A percentile compares a stretch with the other conserved stretches of the same genome.
phyloP scores from a whole-genome alignment of 192 early-diverging fungal species.

The Oehlia diaphana region DNA sequence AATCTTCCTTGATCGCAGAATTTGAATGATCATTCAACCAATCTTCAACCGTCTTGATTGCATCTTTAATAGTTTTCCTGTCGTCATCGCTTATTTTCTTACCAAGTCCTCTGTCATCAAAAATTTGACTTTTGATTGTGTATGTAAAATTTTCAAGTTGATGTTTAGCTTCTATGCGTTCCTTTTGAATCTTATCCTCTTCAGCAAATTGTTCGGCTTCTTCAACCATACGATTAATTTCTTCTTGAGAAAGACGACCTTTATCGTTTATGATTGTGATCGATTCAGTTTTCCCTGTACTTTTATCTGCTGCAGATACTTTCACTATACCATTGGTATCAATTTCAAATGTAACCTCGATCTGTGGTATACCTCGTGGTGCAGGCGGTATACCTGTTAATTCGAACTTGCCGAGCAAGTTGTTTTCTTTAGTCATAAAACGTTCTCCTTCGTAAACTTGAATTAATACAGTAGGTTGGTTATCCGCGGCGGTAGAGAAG shows the following conservation, averaged over 20 bases:
- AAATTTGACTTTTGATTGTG: constrained; percentile 83
- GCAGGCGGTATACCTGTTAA: constrained; percentile 92
- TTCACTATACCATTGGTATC: constrained; percentile 93
- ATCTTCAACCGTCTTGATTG: constrained; percentile 61
- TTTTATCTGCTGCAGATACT: constrained; percentile 94
- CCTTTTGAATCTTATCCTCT: constrained; percentile 82
- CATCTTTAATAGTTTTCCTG: constrained; percentile 84
- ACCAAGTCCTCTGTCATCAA: constrained; percentile 81
- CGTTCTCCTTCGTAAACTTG: constrained; percentile 98
- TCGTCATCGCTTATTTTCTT: constrained; percentile 85
- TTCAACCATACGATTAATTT: constrained; percentile 95
- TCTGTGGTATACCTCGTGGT: constrained; percentile 94
- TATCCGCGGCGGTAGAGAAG: constrained; percentile 96
- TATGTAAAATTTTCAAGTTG: constrained; percentile 90
- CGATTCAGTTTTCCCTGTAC: constrained; percentile 93
- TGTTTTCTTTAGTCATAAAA: constrained; percentile 97
- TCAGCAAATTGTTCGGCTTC: constrained; percentile 94
- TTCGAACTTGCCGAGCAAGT: constrained; percentile 96
- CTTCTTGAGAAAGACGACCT: constrained; percentile 90
- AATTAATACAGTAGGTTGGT: constrained; percentile 95
- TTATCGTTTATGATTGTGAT: constrained; percentile 98
- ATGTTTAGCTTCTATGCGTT: constrained; percentile 89
- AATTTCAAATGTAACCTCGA: constrained; percentile 96
- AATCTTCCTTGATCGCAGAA: constrained; percentile 93
- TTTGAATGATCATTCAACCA: constrained; percentile 85